Base-by-base conservation (phyloP, 2,329 filamentous ascomycete species). In the Fusarium lyarnte region DNA sequence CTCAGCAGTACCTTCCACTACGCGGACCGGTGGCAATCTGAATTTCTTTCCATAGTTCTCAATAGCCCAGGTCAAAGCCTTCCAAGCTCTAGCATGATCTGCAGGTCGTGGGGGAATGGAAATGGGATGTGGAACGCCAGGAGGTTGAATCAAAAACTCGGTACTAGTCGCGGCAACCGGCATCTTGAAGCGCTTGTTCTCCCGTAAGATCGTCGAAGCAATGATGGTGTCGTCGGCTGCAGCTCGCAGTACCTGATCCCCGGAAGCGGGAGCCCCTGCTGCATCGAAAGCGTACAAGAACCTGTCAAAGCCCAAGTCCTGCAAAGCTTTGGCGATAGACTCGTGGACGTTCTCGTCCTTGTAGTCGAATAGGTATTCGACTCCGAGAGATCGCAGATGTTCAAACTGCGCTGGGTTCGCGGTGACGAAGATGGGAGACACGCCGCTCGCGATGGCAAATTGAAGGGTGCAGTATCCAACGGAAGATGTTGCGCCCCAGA, bases 161-260 rank as follows among this genome's bases (percentile, higher is more conserved):
- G n/a, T 8, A 1, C 16, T 31, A 9, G 13, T 12, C 10, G 3
- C 0, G 5, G 9, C 46, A 19, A 51, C 8, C 2, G 46, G 46
- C n/a, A 51, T 23, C 46, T 19, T 23, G 46, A 35, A 51, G 12
- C 46, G 46, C 6, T 19, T 51, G 0, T 23, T 3, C 0, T 25
- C 29, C 6, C n/a, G 8, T 8, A 51, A 2, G 1, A 51, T 29
- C 3, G 12, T 10, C 11, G 46, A 51, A 14, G 12, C 46, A 25
- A 51, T 8, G 2, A 25, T 0, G 3, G 46, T 51, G 1, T 35
- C 29, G 0, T 51, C 29, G 6, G n/a, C 29, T 14, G 19, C n/a
- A 19, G 46, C 29, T 1, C 8, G 13, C 0, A 51, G 8, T 0
- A 51, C 11, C 29, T 51, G 46, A 2, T 51, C n/a, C 12, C 2